Conservation (phyloP, 1,284 basidiomycete genomes). For the Mycosarcoma maydis region DNA sequence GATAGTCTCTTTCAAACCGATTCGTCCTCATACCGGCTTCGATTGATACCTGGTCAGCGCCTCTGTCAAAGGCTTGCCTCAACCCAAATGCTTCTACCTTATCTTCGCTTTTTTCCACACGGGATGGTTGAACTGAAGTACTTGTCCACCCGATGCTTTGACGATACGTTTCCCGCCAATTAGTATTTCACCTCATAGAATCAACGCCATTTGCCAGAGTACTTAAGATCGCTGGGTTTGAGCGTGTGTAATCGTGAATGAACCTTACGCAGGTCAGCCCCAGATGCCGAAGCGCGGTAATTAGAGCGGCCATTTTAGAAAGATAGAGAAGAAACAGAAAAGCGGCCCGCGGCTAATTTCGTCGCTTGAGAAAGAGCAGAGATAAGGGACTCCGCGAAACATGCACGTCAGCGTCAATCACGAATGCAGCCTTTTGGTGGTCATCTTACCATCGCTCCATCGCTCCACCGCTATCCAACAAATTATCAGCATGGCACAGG, state of each 20-base stretch:
- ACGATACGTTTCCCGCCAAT: too few relatives aligned
- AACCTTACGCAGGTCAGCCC: too few relatives aligned
- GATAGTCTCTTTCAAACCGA: too few relatives aligned
- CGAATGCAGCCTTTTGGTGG: background rate
- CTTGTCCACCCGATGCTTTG: too few relatives aligned
- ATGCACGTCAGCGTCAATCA: background rate
- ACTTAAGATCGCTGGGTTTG: too few relatives aligned
- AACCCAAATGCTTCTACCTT: background rate
- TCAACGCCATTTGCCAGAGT: too few relatives aligned
- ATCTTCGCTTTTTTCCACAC: background rate
- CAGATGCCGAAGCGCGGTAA: background rate
- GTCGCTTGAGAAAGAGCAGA: background rate
- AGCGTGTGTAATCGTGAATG: too few relatives aligned
- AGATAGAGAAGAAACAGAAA: background rate
- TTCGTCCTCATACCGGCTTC: slow-evolving; percentile 16
- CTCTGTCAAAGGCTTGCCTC: background rate
- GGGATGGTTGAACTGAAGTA: too few relatives aligned
- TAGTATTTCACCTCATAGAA: too few relatives aligned
- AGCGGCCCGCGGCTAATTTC: slow-evolving; percentile 5
- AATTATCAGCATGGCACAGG: slow-evolving; percentile 18
- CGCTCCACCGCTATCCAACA: background rate
- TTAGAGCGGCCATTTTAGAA: slow-evolving; percentile 6
- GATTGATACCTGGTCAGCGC: slow-evolving; percentile 29
- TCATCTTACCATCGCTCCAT: background rate
- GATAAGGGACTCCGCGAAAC: slow-evolving; percentile 6